Evolutionary conservation across 345 rosid genomes (phyloP), one percentile per base, ranked within the genome.

Genomic region (Ceriops decandra): DNA sequence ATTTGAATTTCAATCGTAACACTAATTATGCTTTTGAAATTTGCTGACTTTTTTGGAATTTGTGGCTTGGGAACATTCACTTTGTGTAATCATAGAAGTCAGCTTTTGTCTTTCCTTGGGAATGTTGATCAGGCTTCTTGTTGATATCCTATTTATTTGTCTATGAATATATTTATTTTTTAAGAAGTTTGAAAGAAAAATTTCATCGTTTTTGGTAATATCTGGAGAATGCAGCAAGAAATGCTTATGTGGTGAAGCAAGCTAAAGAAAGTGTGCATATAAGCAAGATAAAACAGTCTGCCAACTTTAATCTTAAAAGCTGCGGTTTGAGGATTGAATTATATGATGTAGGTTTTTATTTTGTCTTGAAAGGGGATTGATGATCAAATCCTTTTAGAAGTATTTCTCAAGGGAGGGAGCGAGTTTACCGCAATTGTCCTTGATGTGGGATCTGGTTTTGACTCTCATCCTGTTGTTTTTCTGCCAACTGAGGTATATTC

Each of bases 391-490:
- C 69, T 93, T 38, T 74, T 91, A 64, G 98, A 93, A 81, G 76
- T 86, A 67, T 91, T 86, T 81, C 91, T 93, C 35, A 84, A 93
- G 81, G 88, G 92, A 82, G 96, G 90, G 28, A 85, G 84, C 60
- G 97, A 93, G 80, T 91, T 93, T 74, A 93, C 98, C 33, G 89
- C 97, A 77, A 89, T 91, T 74, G 85, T 93, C 75, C 85, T 93
- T 74, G 98, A 91, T 72, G 95, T 91, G 73, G 98, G 96, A 57
- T 83, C 86, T 72, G 91, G 89, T 54, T 79, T 76, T 61, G 91
- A 82, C 81, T 82, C 84, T 76, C 86, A 79, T 62, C 96, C 98
- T 69, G 87, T 93, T 65, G 90, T 82, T 28, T 81, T 93, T 58
- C 79, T 93, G 79, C 96, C 97, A 77, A 87, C 96, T 46, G 98